A percentile compares a stretch with the other conserved stretches of the same genome.
phyloP scores from a whole-genome alignment of 2,329 filamentous ascomycete genomes.

The Colletotrichum agaves region DNA sequence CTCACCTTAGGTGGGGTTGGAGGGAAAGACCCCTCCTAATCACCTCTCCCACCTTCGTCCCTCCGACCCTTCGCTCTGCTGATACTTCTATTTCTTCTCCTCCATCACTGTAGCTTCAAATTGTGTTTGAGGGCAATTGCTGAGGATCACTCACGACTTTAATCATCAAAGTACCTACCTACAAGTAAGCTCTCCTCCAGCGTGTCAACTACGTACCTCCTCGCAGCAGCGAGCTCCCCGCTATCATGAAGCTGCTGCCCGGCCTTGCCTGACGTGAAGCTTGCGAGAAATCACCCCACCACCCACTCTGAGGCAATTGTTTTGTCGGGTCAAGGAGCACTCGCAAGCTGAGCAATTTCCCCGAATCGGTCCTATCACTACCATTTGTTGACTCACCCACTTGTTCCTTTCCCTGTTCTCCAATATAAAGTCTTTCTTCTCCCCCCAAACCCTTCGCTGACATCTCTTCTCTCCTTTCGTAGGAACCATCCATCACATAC shows the following conservation, averaged over 20 bases:
- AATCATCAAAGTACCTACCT: constrained; percentile 2
- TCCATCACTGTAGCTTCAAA: constrained; percentile 19
- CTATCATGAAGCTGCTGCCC: constrained; percentile 7
- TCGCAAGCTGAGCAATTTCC: constrained; percentile 37
- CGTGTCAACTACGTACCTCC: neutral
- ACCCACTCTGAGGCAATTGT: constrained; percentile 38
- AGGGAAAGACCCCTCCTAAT: constrained; percentile 35
- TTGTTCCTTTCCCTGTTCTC: constrained; percentile 25
- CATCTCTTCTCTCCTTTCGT: constrained; percentile 10
- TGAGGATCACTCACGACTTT: constrained; percentile 6
- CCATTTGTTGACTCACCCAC: constrained; percentile 37
- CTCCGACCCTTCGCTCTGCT: constrained; percentile 4
- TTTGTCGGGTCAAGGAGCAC: constrained; percentile 36
- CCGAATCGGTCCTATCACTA: constrained; percentile 36
- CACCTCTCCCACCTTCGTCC: constrained; percentile 23
- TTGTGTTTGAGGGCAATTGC: constrained; percentile 22
- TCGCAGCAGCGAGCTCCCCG: constrained; percentile 1
- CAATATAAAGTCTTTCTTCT: constrained; percentile 34
- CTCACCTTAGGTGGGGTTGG: constrained; percentile 33
- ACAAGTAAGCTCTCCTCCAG: constrained; percentile 20
- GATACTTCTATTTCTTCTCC: constrained; percentile 1
- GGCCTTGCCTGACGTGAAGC: constrained; percentile 17
- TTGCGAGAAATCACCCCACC: constrained; percentile 35
- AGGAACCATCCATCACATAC: constrained; percentile 29
- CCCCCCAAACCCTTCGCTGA: constrained; percentile 23